Evolutionary conservation across 768 basidiomycete genomes (phyloP).

Genomic region (Hygrophorus russula): DNA sequence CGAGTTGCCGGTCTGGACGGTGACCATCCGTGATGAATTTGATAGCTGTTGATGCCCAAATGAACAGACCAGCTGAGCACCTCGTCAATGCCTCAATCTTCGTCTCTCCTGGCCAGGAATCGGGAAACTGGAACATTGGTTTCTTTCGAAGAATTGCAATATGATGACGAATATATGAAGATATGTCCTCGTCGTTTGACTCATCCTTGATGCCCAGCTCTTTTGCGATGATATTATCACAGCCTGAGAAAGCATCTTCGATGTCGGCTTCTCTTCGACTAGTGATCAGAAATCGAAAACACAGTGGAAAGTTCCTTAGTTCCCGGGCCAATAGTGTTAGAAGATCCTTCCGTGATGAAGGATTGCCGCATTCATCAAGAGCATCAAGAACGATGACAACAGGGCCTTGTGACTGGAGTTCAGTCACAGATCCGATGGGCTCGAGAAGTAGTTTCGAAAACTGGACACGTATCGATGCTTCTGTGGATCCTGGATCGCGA

Average conservation of each 20-base stretch:
- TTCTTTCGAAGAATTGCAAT: neutral
- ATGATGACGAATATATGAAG: too few species aligned
- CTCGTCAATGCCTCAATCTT: slow-evolving; percentile 5
- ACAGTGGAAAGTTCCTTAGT: slow-evolving; percentile 5
- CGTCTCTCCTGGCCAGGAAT: too few species aligned
- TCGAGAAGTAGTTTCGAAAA: neutral
- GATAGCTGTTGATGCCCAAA: too few species aligned
- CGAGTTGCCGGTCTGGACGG: too few species aligned
- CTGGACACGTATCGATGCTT: slow-evolving; percentile 2
- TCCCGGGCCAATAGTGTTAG: slow-evolving; percentile 8
- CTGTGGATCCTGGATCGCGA: neutral
- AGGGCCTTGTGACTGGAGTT: neutral
- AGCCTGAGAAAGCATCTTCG: neutral
- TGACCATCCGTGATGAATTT: too few species aligned
- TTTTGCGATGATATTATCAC: neutral
- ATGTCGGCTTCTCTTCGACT: slow-evolving; percentile 12
- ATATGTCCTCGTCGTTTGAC: too few species aligned
- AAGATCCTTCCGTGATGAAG: slow-evolving; percentile 3
- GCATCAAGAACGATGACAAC: slow-evolving; percentile 14
- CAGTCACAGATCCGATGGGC: neutral
- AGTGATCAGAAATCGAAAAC: too few species aligned
- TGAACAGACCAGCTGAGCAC: too few species aligned
- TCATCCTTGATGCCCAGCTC: too few species aligned
- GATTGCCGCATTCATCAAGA: too few species aligned
- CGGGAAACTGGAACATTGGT: too few species aligned